These are phyloP conservation scores for Moesziomyces parantarcticus DNA, from an alignment of 1,284 basidiomycete genomes.

Conservation along the genomic window DNA sequence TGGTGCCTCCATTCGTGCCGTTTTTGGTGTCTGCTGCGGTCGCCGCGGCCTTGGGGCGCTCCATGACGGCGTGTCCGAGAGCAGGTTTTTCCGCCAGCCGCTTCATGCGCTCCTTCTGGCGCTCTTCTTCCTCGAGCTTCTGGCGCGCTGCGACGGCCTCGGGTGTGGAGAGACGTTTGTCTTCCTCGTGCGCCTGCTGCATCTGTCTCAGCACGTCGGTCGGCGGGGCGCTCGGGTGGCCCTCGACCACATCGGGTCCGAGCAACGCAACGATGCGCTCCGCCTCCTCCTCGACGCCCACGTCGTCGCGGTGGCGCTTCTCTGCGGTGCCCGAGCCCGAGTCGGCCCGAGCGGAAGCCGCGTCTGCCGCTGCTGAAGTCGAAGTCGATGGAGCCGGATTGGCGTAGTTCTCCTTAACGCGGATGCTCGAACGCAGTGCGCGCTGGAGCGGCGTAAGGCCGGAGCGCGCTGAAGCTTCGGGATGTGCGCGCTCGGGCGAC, in stretches of 20 bases:
- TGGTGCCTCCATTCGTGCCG: constrained; percentile 10
- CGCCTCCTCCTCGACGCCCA: constrained; percentile 62
- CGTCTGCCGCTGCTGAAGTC: background rate
- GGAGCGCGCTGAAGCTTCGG: constrained; percentile 15
- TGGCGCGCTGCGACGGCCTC: constrained; percentile 31
- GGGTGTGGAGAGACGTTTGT: constrained; percentile 24
- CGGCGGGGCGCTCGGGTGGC: constrained; percentile 54
- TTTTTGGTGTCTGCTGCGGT: constrained; percentile 4
- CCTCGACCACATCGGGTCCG: constrained; percentile 58
- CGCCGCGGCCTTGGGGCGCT: constrained; percentile 8
- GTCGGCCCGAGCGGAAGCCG: constrained; percentile 6
- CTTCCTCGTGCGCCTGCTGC: constrained; percentile 42
- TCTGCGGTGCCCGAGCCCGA: constrained; percentile 33
- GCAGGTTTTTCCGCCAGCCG: constrained; percentile 36
- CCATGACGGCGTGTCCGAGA: constrained; percentile 38
- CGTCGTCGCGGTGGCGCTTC: constrained; percentile 53
- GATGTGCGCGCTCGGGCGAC: constrained; percentile 40
- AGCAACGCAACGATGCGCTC: constrained; percentile 60
- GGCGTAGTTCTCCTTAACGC: constrained; percentile 41
- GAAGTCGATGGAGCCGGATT: constrained; percentile 6
- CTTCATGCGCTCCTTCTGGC: constrained; percentile 15
- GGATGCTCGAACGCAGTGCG: constrained; percentile 30
- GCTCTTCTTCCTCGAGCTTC: constrained; percentile 27
- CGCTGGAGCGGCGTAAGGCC: constrained; percentile 36
- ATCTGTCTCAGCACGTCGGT: constrained; percentile 35